Evolutionary conservation across 768 basidiomycete genomes (phyloP).

Genomic region (Termitomyces bulborhizus): DNA sequence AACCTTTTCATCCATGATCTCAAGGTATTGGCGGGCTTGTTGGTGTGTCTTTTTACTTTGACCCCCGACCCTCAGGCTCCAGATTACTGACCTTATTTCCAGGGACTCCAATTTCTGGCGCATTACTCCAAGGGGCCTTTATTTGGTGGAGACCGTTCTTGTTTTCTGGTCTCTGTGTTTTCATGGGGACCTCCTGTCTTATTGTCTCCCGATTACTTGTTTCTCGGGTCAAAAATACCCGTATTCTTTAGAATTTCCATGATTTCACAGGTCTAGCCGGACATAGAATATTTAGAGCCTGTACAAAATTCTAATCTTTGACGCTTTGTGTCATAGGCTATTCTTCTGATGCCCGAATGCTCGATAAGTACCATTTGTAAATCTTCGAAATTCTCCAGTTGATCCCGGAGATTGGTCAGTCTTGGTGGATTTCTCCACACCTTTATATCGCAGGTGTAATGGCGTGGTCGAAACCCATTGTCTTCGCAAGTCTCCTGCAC

Average conservation of each 20-base stretch:
- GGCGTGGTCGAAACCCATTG: too few relatives aligned
- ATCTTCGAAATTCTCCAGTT: too few relatives aligned
- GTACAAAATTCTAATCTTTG: too few relatives aligned
- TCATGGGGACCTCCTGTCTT: slow-evolving; percentile 10
- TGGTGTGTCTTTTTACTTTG: background rate
- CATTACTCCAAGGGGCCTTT: slow-evolving; percentile 31
- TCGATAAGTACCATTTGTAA: too few relatives aligned
- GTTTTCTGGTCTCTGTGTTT: slow-evolving; percentile 15
- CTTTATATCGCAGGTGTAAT: too few relatives aligned
- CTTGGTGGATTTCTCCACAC: too few relatives aligned
- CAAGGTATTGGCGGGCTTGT: slow-evolving; percentile 5
- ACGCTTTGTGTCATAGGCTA: background rate
- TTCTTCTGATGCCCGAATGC: too few relatives aligned
- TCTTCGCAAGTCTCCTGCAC: too few relatives aligned
- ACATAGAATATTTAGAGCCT: background rate
- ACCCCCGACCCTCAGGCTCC: background rate
- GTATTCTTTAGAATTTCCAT: slow-evolving; percentile 14
- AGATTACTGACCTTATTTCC: background rate
- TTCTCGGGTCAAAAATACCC: slow-evolving; percentile 18
- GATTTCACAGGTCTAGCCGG: too few relatives aligned
- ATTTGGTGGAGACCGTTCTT: slow-evolving; percentile 18
- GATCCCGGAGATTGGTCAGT: too few relatives aligned
- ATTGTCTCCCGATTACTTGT: slow-evolving; percentile 15
- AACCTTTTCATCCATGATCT: background rate
- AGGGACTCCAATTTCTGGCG: slow-evolving; percentile 47